A percentile compares a stretch with the other conserved stretches of the same genome.
phyloP scores from a whole-genome alignment of 345 rosid genomes.

The Camelina hispida region DNA sequence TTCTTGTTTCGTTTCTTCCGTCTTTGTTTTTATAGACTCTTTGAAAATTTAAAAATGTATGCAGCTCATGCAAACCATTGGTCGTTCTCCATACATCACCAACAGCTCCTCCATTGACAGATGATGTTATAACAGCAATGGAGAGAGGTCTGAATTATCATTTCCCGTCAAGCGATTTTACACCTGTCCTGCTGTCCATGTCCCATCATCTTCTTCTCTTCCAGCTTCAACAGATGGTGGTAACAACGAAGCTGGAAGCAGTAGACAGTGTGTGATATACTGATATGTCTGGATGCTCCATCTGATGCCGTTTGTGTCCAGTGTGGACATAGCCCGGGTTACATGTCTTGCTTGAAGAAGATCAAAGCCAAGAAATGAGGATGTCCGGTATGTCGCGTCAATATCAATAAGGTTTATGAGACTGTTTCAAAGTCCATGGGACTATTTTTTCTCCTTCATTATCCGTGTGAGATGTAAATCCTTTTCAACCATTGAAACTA shows the following conservation, averaged over 20 bases:
- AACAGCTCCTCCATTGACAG: conserved; percentile 60
- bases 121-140: conserved; percentile 43
- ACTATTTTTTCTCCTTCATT: conserved; percentile 5
- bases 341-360: conserved; percentile 88
- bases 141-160: conserved; percentile 52
- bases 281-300: conserved; percentile 88
- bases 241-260: conserved; percentile 33
- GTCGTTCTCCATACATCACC: conserved; percentile 61
- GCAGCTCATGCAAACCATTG: conserved; percentile 70
- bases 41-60: conserved; percentile 2
- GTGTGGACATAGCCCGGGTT: conserved; percentile 95
- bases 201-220: conserved; percentile 35
- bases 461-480: conserved; percentile 16
- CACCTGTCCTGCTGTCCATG: conserved; percentile 58
- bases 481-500: conserved; percentile 33
- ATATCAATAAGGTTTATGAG: conserved; percentile 77
- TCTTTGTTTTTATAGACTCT: not conserved
- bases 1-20: not conserved
- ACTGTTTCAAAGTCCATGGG: conserved; percentile 25
- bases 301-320: conserved; percentile 90
- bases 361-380: conserved; percentile 84
- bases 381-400: conserved; percentile 91
- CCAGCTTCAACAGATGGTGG: conserved; percentile 43
- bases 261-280: conserved; percentile 55
- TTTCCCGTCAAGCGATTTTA: conserved; percentile 64